These are phyloP conservation scores for Austroboletus eburneus DNA, from an alignment of 768 basidiomycete species.

Conservation along the genomic window DNA sequence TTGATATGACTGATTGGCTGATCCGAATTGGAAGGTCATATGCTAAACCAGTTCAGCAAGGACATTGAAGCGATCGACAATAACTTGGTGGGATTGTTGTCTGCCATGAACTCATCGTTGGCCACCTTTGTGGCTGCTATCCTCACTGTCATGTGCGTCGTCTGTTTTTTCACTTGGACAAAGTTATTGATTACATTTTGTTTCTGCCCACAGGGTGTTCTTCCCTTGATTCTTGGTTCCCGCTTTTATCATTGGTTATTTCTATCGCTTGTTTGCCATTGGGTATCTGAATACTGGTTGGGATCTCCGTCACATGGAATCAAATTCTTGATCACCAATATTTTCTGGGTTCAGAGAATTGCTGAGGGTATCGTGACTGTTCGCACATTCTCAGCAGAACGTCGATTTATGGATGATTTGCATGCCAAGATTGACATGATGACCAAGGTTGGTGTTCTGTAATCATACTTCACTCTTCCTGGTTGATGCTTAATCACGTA, in stretches of 20 bases:
- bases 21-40: conserved; percentile 49
- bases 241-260: conserved; percentile 64
- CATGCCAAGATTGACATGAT: conserved; percentile 73
- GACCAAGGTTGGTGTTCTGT: conserved; percentile 57
- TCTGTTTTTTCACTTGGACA: conserved; percentile 3
- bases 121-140: conserved; percentile 77
- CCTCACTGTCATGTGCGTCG: conserved; percentile 60
- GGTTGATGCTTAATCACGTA: neutral
- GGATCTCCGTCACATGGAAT: conserved; percentile 87
- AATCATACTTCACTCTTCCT: neutral
- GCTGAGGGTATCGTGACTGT: conserved; percentile 91
- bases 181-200: neutral
- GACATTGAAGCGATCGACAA: conserved; percentile 87
- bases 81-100: conserved; percentile 61
- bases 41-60: conserved; percentile 84
- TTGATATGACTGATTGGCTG: neutral
- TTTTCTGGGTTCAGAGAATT: conserved; percentile 81
- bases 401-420: conserved; percentile 68
- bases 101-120: conserved; percentile 73
- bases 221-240: conserved; percentile 85
- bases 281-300: conserved; percentile 78
- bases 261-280: conserved; percentile 65
- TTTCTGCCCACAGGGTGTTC: conserved; percentile 42
- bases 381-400: conserved; percentile 83
- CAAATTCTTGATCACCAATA: conserved; percentile 80